phyloP scores from a whole-genome alignment of 345 rosid genomes.

The Brassica nigra region DNA sequence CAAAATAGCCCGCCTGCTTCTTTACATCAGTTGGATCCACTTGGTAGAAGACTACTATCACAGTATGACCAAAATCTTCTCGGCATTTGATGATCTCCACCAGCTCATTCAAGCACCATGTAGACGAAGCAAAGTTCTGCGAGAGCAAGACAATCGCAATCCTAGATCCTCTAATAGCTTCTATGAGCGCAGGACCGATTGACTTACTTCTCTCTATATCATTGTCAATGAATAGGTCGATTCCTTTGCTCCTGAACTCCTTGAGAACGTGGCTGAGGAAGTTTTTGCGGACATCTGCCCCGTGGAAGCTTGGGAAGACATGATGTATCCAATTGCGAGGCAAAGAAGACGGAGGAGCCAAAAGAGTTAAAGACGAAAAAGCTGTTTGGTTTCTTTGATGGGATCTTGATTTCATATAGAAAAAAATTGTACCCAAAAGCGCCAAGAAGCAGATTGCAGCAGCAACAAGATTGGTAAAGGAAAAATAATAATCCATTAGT shows the following conservation, averaged over 20 bases:
- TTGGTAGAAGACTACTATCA: not conserved
- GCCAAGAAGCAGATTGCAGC: not conserved
- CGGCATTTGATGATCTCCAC: not conserved
- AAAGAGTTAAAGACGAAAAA: not conserved
- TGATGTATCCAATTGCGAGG: not conserved
- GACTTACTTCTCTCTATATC: not conserved
- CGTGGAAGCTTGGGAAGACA: not conserved
- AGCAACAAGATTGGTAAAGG: not conserved
- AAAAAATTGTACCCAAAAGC: not conserved
- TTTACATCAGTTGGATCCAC: not conserved
- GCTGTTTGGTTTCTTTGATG: not conserved
- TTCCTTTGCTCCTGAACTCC: not conserved
- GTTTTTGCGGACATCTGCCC: not conserved
- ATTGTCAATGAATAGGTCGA: not conserved
- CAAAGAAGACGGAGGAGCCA: not conserved
- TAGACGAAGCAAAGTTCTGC: not conserved
- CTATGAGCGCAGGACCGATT: not conserved
- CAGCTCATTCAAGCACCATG: not conserved
- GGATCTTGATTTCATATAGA: not conserved
- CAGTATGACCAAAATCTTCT: not conserved
- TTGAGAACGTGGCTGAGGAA: not conserved
- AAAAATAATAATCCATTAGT: not conserved
- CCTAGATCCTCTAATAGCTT: not conserved
- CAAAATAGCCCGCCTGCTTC: not conserved
- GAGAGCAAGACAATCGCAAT: not conserved